These are phyloP conservation scores for Aphanoascus verrucosus DNA, from an alignment of 2,329 filamentous ascomycete species.

Conservation along the genomic window DNA sequence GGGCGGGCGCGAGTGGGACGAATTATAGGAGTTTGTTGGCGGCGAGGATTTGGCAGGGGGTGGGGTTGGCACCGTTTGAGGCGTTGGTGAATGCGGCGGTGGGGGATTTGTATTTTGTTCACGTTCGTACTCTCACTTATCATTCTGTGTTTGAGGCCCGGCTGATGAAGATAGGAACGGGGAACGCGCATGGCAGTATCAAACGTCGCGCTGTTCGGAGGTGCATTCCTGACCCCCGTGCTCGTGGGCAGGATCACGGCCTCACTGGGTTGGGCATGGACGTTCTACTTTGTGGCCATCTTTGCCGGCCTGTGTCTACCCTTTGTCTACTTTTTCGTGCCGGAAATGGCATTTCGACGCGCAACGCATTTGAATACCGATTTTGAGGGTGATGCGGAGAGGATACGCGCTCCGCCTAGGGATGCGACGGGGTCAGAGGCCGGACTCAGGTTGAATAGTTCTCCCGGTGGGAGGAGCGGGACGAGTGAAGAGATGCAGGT, in stretches of 20 bases:
- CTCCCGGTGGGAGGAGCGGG: neutral
- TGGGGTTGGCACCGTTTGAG: constrained; percentile 81
- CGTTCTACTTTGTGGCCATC: constrained; percentile 79
- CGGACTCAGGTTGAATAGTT: neutral
- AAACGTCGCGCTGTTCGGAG: constrained; percentile 60
- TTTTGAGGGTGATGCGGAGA: constrained; percentile 35
- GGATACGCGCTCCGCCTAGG: constrained; percentile 10
- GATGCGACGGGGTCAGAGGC: constrained; percentile 7
- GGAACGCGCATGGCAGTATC: constrained; percentile 78
- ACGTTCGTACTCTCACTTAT: constrained; percentile 43
- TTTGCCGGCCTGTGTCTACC: constrained; percentile 63
- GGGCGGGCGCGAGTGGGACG: constrained; percentile 60
- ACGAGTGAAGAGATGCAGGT: constrained; percentile 3
- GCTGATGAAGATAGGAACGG: constrained; percentile 44
- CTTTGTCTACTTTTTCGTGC: constrained; percentile 64
- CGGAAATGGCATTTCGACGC: constrained; percentile 70
- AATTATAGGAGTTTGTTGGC: constrained; percentile 64
- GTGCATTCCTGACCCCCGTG: constrained; percentile 72
- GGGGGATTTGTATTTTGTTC: constrained; percentile 83
- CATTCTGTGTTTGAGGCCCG: neutral
- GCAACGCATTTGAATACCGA: constrained; percentile 60
- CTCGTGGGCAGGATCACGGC: constrained; percentile 76
- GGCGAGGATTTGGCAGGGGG: constrained; percentile 73
- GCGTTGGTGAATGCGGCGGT: constrained; percentile 79
- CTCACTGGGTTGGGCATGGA: constrained; percentile 71